phyloP scores from a whole-genome alignment of 305 asterid species.

The Fraxinus xanthoxyloides region DNA sequence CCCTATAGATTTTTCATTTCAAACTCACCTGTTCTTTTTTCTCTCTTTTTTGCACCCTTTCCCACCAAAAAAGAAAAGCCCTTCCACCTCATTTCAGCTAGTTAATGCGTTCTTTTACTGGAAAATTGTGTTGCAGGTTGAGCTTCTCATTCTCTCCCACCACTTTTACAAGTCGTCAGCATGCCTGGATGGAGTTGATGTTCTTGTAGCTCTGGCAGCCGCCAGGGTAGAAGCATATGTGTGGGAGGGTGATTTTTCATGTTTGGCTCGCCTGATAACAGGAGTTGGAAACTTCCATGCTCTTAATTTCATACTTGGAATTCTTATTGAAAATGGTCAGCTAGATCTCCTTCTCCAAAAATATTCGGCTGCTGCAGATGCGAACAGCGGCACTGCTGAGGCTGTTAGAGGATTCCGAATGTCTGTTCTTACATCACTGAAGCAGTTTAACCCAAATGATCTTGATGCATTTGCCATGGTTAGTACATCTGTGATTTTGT shows the following conservation, averaged over 20 bases:
- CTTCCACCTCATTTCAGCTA: background rate
- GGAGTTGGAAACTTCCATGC: slow-evolving; percentile 98
- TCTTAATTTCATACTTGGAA: slow-evolving; percentile 87
- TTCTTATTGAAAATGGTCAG: slow-evolving; percentile 92
- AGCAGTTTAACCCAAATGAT: slow-evolving; percentile 86
- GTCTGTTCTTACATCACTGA: slow-evolving; percentile 94
- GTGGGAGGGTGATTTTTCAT: slow-evolving; percentile 90
- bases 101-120: background rate
- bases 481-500: slow-evolving; percentile 22
- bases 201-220: slow-evolving; percentile 97
- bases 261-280: slow-evolving; percentile 95
- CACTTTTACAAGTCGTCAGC: slow-evolving; percentile 96
- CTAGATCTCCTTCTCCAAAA: slow-evolving; percentile 94
- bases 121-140: slow-evolving; percentile 64
- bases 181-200: slow-evolving; percentile 98
- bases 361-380: slow-evolving; percentile 86
- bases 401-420: slow-evolving; percentile 91
- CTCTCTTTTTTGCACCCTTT: background rate
- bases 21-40: background rate
- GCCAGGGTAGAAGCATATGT: slow-evolving; percentile 96
- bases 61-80: background rate
- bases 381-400: slow-evolving; percentile 72
- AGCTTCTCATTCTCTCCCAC: slow-evolving; percentile 94
- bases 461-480: slow-evolving; percentile 93
- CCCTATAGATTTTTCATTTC: background rate